Base-by-base conservation (phyloP, 2,329 filamentous ascomycete species). In the Trichoderma sp. region DNA sequence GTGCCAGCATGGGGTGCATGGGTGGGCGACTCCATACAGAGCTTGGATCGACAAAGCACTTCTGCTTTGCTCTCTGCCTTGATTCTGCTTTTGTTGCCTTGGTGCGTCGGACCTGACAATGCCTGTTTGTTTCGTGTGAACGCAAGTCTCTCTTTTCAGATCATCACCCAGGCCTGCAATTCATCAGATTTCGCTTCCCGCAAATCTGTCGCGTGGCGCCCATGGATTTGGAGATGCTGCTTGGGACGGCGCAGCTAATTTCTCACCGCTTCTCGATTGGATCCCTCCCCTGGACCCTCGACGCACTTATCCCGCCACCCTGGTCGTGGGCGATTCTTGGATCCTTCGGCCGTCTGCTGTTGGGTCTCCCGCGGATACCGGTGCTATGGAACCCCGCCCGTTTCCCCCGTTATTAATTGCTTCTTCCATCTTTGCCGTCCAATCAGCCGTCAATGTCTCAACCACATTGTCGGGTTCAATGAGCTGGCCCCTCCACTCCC, bases 381-480 rank as follows among this genome's bases (percentile, higher is more conserved):
- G 35, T 45, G 50, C 50, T 66, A 18, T 67, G 71, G 63, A 21
- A 33, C 71, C 62, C 71, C 71, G 71, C 71, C 29, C 71, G 71
- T 41, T 60, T 60, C 33, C 71, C 35, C 69, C 50, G 50, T 38
- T 60, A 56, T 71, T 74, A 41, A 64, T 53, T 67, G 71, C 71
- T 35, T 66, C 45, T 74, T 74, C 64, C 45, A 62, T 67, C 27
- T 67, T 24, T 53, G 33, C 53, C 31, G 71, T 59, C 71, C 71
- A 74, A 74, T 74, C 71, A 74, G 41, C 50, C 33, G 45, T 12
- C 24, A 33, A 11, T 53, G 41, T 67, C 71, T 74, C 71, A 67
- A 74, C 71, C 71, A 67, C 63, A 66, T 74, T 74, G 71, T 74
- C 71, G 71, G 71, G 71, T 71, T 71, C 68, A n/a, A 29, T 56